These are phyloP conservation scores for Scheffersomyces cryptocercus DNA, from an alignment of 1,139 yeast genomes.

Conservation along the genomic window DNA sequence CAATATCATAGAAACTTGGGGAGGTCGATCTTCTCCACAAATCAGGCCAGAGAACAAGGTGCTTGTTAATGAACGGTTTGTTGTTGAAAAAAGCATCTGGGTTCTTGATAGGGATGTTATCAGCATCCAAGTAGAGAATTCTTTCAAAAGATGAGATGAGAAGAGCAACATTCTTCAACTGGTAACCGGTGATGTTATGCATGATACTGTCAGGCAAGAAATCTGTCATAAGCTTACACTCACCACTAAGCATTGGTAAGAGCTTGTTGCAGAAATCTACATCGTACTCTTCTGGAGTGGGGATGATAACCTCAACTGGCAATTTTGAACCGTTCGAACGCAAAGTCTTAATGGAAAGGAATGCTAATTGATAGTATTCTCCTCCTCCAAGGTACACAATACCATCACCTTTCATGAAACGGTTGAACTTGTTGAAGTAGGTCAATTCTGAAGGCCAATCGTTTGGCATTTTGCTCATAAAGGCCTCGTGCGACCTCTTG, in stretches of 20 bases:
- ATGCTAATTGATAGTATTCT: conserved; percentile 18
- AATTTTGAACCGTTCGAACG: conserved; percentile 19
- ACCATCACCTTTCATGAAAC: conserved; percentile 13
- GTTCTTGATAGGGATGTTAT: conserved; percentile 22
- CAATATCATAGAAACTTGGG: conserved; percentile 18
- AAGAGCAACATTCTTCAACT: conserved; percentile 20
- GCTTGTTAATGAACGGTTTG: conserved; percentile 13
- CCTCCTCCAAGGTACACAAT: conserved; percentile 20
- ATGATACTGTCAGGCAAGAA: conserved; percentile 9
- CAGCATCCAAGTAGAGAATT: conserved; percentile 22
- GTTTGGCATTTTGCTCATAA: neutral
- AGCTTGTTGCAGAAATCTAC: conserved; percentile 16
- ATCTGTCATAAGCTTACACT: conserved; percentile 33
- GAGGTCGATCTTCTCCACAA: conserved; percentile 23
- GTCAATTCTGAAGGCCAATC: neutral
- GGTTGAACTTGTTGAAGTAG: conserved; percentile 1
- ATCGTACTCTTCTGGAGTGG: conserved; percentile 19
- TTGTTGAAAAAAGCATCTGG: conserved; percentile 16
- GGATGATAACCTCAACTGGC: conserved; percentile 19
- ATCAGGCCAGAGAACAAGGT: conserved; percentile 25
- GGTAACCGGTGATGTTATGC: conserved; percentile 17
- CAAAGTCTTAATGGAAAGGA: conserved; percentile 18
- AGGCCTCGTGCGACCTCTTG: conserved; percentile 19
- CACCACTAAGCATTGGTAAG: conserved; percentile 19
- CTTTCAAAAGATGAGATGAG: conserved; percentile 22